Conservation (phyloP, 2,329 filamentous ascomycete species). For the Ramularia endophylla region DNA sequence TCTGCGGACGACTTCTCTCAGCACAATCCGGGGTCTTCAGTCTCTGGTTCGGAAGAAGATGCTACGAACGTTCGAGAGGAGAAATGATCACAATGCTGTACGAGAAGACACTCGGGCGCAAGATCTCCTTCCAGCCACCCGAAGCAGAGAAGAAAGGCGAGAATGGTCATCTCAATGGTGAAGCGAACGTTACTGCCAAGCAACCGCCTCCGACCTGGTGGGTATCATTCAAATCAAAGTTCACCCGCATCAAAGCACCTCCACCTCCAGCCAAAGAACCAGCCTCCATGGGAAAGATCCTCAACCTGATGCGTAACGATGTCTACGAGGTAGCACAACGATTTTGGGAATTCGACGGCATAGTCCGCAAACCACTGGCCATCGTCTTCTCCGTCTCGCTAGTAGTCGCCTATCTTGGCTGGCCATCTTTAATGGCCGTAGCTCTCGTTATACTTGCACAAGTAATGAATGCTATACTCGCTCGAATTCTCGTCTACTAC, state of each 20-base stretch:
- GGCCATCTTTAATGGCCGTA: conserved; percentile 67
- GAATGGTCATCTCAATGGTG: conserved; percentile 12
- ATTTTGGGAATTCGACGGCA: conserved; percentile 79
- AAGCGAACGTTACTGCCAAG: conserved; percentile 17
- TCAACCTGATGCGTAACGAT: conserved; percentile 77
- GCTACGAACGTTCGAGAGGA: conserved; percentile 76
- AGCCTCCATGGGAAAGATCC: conserved; percentile 82
- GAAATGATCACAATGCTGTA: conserved; percentile 83
- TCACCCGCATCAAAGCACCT: not conserved
- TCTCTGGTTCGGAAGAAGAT: conserved; percentile 76
- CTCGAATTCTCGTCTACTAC: conserved; percentile 59
- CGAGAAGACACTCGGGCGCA: conserved; percentile 67
- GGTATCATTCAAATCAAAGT: not conserved
- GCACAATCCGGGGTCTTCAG: conserved; percentile 63
- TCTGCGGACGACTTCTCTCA: conserved; percentile 55
- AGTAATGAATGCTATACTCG: conserved; percentile 60
- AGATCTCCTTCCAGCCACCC: conserved; percentile 41
- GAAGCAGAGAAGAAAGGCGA: conserved; percentile 10
- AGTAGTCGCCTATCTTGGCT: conserved; percentile 73
- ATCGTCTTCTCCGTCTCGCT: conserved; percentile 68
- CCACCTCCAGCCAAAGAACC: conserved; percentile 44
- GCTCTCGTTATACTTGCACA: conserved; percentile 59
- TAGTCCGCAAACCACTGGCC: conserved; percentile 70
- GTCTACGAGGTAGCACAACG: conserved; percentile 73
- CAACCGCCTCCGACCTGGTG: conserved; percentile 3